Evolutionary conservation across 257 asterid genomes (phyloP), one percentile per base, ranked within the genome.

Genomic region (Solanum tarapatanum): DNA sequence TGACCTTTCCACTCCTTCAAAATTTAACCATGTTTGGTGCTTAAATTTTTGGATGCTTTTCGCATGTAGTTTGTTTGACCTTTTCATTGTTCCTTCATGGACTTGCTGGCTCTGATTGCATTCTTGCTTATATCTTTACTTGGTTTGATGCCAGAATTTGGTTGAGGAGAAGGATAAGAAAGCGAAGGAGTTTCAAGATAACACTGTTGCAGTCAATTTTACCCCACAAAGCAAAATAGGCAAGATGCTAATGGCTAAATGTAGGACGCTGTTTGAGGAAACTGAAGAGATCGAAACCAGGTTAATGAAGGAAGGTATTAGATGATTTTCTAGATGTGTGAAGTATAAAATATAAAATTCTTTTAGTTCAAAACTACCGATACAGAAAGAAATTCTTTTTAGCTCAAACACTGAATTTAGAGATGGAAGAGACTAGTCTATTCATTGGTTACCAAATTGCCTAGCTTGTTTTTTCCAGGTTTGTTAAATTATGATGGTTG

Each of bases 121-220:
- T 28, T 21, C 66, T 32, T 87, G 23, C 88, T 80, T 84, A 83
- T 55, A 55, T 8, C 87, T 88, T 70, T 58, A 76, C 45, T 37
- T 89, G 48, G 45, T 28, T 72, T 90, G 28, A 87, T 84, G 76
- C 82, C 90, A 97, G 99, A 95, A 92, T 92, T 92, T 97, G 96
- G 98, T 95, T 84, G 99, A 94, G 89, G 99, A 95, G 94, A 97
- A 95, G 94, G 99, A 97, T 90, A 93, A 92, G 90, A 97, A 94
- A 92, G 94, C 94, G 79, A 97, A 93, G 80, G 98, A 97, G 93
- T 90, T 97, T 94, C 94, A 93, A 84, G 98, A 95, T 83, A 93
- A 95, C 90, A 90, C 94, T 80, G 95, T 94, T 89, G 98, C 98
- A 8, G 98, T 96, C 84, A 92, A 93, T 90, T 96, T 95, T 92